phyloP scores from a whole-genome alignment of 768 basidiomycete species.

The Xerocomellus intermedius region DNA sequence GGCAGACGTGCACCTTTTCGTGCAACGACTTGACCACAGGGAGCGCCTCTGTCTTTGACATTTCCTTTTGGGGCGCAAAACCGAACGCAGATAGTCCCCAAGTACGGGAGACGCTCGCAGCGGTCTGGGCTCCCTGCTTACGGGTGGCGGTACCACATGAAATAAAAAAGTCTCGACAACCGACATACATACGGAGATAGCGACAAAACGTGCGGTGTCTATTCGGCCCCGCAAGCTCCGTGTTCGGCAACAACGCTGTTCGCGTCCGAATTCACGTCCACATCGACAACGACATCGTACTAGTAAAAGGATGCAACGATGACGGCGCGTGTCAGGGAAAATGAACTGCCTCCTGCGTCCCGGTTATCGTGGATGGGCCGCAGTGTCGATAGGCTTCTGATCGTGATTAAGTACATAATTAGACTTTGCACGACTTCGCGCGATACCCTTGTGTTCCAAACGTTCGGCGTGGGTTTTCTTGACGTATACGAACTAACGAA shows the following conservation, averaged over 20 bases:
- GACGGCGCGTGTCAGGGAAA: background rate
- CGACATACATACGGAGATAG: background rate
- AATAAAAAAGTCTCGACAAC: background rate
- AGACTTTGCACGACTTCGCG: slow-evolving; percentile 3
- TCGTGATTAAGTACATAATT: slow-evolving; percentile 1
- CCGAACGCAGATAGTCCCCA: background rate
- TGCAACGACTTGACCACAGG: background rate
- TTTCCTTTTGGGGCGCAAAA: slow-evolving; percentile 9
- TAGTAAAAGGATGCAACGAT: background rate
- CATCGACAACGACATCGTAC: background rate
- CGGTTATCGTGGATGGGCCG: background rate
- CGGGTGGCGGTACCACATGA: background rate
- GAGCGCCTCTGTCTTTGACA: background rate
- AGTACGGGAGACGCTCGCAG: background rate
- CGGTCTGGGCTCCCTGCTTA: background rate
- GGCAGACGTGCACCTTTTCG: slow-evolving; percentile 7
- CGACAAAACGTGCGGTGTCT: background rate
- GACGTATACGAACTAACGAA: background rate
- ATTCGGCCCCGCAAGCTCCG: slow-evolving; percentile 2
- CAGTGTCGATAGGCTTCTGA: background rate
- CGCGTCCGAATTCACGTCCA: background rate
- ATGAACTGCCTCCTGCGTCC: background rate
- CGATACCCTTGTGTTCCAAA: background rate
- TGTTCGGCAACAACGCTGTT: background rate
- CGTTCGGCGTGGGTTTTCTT: slow-evolving; percentile 1